These are phyloP conservation scores for Bombardia bombarda DNA, from an alignment of 495 filamentous ascomycete species.

Conservation along the genomic window DNA sequence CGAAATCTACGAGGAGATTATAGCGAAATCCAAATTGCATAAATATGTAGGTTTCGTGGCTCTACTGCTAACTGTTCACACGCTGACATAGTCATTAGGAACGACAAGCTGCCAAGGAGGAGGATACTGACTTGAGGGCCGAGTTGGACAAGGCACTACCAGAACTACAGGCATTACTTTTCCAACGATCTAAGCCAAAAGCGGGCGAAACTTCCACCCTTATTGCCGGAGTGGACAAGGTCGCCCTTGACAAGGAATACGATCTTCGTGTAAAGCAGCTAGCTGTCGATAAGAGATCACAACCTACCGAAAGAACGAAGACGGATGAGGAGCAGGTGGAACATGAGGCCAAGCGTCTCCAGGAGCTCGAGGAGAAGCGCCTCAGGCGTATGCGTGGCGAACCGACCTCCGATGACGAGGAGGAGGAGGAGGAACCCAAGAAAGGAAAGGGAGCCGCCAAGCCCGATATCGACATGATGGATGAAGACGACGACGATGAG, in stretches of 20 bases:
- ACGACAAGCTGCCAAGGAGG: constrained; percentile 85
- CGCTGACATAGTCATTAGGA: constrained; percentile 12
- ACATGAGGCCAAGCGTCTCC: constrained; percentile 65
- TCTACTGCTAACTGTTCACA: no score
- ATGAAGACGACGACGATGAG: constrained; percentile 41
- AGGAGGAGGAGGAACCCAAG: constrained; percentile 36
- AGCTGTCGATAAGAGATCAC: constrained; percentile 70
- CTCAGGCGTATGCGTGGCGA: constrained; percentile 68
- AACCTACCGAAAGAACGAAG: constrained; percentile 80
- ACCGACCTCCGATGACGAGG: constrained; percentile 39
- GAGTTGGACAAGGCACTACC: constrained; percentile 59
- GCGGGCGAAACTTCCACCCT: constrained; percentile 38
- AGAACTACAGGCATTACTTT: constrained; percentile 68
- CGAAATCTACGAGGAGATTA: constrained; percentile 95
- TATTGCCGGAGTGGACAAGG: constrained; percentile 54
- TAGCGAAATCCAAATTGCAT: constrained; percentile 91
- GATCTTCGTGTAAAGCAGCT: constrained; percentile 74
- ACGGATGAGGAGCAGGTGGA: constrained; percentile 80
- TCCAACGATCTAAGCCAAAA: constrained; percentile 21
- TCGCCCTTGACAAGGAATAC: constrained; percentile 69
- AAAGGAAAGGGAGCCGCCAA: constrained; percentile 29
- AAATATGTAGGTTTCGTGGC: constrained; percentile 58
- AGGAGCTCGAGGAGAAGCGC: constrained; percentile 72
- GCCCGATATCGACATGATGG: constrained; percentile 14
- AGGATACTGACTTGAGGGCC: constrained; percentile 71